A percentile compares a stretch with the other conserved stretches of the same genome.
Evolutionary conservation across 1,139 yeast species (phyloP).

Genomic region (Kodamaea anthophila): DNA sequence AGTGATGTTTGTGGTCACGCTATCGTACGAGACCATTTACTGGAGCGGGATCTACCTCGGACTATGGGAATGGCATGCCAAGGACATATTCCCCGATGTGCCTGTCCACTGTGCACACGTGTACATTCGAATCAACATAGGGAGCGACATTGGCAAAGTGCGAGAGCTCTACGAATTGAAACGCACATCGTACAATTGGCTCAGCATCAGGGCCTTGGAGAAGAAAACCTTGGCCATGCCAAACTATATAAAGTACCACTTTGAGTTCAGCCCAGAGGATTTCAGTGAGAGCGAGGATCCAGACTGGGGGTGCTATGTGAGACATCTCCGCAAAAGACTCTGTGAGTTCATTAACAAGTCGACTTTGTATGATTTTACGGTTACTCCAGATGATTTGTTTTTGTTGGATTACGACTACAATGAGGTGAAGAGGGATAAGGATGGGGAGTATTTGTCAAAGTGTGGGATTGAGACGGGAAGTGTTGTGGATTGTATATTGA

Average conservation of each 20-base stretch:
- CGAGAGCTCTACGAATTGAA: slow-evolving; percentile 24
- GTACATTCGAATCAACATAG: slow-evolving; percentile 45
- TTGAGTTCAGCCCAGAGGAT: slow-evolving; percentile 81
- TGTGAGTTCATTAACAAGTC: slow-evolving; percentile 50
- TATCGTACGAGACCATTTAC: slow-evolving; percentile 40
- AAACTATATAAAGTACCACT: slow-evolving; percentile 50
- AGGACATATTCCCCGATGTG: slow-evolving; percentile 59
- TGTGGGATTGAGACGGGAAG: slow-evolving; percentile 65
- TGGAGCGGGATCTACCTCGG: slow-evolving; percentile 44
- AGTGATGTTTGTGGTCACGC: slow-evolving; percentile 26
- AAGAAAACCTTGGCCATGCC: slow-evolving; percentile 9
- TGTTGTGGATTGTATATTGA: slow-evolving; percentile 40
- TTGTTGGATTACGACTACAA: slow-evolving; percentile 5
- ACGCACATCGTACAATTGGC: slow-evolving; percentile 6
- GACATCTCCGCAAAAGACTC: slow-evolving; percentile 51
- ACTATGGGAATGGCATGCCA: slow-evolving; percentile 58
- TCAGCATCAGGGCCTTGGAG: slow-evolving; percentile 16
- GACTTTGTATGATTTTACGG: slow-evolving; percentile 23
- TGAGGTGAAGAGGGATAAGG: slow-evolving; percentile 12
- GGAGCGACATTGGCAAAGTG: slow-evolving; percentile 17
- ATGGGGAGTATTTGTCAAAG: slow-evolving; percentile 47
- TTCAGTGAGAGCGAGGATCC: slow-evolving; percentile 52
- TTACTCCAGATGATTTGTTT: slow-evolving; percentile 5
- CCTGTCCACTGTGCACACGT: slow-evolving; percentile 78
- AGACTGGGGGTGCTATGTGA: slow-evolving; percentile 65